Evolutionary conservation across 2,329 filamentous ascomycete species (phyloP).

Genomic region (Fusarium metavorans): DNA sequence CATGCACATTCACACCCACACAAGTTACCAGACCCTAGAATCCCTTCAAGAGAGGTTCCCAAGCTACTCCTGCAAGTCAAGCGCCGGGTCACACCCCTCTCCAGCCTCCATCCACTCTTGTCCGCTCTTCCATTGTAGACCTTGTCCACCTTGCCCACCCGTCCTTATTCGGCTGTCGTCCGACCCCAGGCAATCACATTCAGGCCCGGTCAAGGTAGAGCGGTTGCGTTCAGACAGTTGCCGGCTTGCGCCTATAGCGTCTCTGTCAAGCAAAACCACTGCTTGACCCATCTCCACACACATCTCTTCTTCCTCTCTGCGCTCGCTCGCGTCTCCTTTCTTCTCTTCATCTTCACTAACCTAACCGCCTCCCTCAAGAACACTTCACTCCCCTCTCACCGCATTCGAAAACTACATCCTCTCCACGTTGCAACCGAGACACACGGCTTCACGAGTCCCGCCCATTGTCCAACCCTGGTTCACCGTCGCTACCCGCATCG

Average conservation of each 20-base stretch:
- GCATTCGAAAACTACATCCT: conserved; percentile 31
- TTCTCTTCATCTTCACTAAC: conserved; percentile 31
- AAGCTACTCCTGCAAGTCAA: conserved; percentile 49
- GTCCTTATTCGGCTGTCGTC: conserved; percentile 43
- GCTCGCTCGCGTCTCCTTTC: conserved; percentile 28
- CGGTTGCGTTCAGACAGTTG: conserved; percentile 37
- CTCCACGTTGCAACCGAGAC: conserved; percentile 46
- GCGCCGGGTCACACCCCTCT: conserved; percentile 49
- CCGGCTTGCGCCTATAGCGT: conserved; percentile 41
- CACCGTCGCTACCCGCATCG: conserved; percentile 37
- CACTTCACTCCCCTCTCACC: conserved; percentile 34
- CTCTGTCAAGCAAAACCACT: conserved; percentile 43
- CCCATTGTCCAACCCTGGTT: conserved; percentile 40
- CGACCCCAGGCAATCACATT: conserved; percentile 43
- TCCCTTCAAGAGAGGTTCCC: conserved; percentile 33
- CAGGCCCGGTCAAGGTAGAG: conserved; percentile 34
- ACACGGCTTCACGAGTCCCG: conserved; percentile 43
- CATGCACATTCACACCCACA: conserved; percentile 24
- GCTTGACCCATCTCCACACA: conserved; percentile 37
- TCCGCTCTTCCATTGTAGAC: conserved; percentile 38
- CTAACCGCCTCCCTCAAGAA: conserved; percentile 27
- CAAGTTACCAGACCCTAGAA: conserved; percentile 33
- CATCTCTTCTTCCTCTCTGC: conserved; percentile 25
- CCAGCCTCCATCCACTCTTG: conserved; percentile 41
- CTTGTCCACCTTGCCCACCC: conserved; percentile 37